Evolutionary conservation across 2,329 filamentous ascomycete genomes (phyloP).

Genomic region (Colletotrichum somersetense): DNA sequence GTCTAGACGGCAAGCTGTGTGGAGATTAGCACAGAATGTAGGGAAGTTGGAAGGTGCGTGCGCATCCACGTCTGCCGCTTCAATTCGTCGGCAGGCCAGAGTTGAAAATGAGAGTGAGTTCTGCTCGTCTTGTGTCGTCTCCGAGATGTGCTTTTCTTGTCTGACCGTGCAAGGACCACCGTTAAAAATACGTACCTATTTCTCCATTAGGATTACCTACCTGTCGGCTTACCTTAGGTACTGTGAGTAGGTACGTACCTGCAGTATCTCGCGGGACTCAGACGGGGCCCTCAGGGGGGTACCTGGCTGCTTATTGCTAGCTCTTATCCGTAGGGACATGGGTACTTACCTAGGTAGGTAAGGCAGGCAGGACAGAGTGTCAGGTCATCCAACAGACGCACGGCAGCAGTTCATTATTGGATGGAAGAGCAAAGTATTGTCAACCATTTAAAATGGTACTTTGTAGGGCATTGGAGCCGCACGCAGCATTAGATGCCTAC

Average conservation of each 20-base stretch:
- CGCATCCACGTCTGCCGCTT: neutral
- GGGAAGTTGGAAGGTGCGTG: slow-evolving; percentile 23
- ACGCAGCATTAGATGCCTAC: neutral
- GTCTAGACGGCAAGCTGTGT: slow-evolving; percentile 26
- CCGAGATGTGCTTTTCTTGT: slow-evolving; percentile 21
- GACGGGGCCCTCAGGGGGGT: slow-evolving; percentile 12
- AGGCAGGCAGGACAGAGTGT: neutral
- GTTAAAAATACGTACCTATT: slow-evolving; percentile 9
- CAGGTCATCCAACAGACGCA: neutral
- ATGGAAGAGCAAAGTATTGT: neutral
- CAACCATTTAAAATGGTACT: neutral
- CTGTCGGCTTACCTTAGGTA: neutral
- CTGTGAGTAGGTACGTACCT: neutral
- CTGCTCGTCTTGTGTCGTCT: slow-evolving; percentile 2
- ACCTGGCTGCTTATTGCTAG: neutral
- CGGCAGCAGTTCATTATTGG: neutral
- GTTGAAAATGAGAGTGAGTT: too few relatives aligned
- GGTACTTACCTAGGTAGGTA: too few relatives aligned
- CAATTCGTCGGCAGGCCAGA: neutral
- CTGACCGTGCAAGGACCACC: slow-evolving; percentile 13
- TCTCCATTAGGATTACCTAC: slow-evolving; percentile 14
- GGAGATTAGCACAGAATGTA: slow-evolving; percentile 26
- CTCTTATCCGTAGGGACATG: neutral
- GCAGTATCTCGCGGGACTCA: too few relatives aligned
- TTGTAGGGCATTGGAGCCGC: neutral